phyloP scores from a whole-genome alignment of 345 rosid genomes.

The Atalantia buxifolia region DNA sequence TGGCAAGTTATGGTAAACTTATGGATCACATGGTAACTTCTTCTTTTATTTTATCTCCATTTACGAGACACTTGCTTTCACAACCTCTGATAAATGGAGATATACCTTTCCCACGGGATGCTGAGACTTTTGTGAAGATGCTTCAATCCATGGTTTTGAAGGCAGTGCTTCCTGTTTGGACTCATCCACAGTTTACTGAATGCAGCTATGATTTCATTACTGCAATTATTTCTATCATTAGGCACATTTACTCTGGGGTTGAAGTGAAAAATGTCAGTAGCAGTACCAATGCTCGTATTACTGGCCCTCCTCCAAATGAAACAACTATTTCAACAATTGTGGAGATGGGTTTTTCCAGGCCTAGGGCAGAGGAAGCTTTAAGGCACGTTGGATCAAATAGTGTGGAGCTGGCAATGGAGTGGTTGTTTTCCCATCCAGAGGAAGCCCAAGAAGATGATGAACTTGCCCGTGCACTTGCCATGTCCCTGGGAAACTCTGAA shows the following conservation, averaged over 20 bases:
- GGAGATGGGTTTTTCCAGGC: conserved; percentile 96
- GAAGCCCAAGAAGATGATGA: conserved; percentile 95
- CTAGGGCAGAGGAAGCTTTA: conserved; percentile 94
- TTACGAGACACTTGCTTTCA: conserved; percentile 75
- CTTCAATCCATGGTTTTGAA: conserved; percentile 93
- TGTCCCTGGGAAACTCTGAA: conserved; percentile 92
- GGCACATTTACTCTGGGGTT: conserved; percentile 88
- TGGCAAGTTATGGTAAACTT: conserved; percentile 84
- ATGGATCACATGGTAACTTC: conserved; percentile 97
- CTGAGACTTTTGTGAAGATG: conserved; percentile 86
- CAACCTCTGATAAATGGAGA: conserved; percentile 71
- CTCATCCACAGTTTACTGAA: conserved; percentile 73
- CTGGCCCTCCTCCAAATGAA: conserved; percentile 93
- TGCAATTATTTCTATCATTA: conserved; percentile 68
- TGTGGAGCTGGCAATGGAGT: conserved; percentile 98
- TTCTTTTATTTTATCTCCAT: conserved; percentile 79
- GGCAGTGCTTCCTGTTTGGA: conserved; percentile 91
- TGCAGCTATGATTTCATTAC: conserved; percentile 80
- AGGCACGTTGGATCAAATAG: conserved; percentile 91
- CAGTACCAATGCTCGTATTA: conserved; percentile 52
- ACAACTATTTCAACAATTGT: conserved; percentile 77
- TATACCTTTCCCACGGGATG: conserved; percentile 70
- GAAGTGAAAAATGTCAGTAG: conserved; percentile 72
- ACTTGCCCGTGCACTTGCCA: conserved; percentile 97
- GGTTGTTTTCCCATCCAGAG: conserved; percentile 93